Conservation (phyloP, 148 eudicot genomes). For the Euryodendron excelsum region DNA sequence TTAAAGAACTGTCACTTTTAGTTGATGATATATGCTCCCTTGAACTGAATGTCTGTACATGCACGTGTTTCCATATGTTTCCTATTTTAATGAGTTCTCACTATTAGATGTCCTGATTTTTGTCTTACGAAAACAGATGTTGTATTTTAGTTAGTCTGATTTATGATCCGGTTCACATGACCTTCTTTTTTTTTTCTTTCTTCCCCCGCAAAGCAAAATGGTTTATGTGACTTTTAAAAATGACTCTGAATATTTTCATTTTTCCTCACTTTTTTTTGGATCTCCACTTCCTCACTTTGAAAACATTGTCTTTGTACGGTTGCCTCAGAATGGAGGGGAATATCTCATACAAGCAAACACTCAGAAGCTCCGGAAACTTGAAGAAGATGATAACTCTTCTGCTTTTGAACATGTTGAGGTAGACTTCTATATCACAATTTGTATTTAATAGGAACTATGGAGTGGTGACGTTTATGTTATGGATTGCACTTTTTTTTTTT, state of each 20-base stretch:
- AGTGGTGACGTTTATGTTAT: background rate
- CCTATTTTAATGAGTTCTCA: background rate
- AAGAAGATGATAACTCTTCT: constrained; percentile 44
- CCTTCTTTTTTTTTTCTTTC: too few species aligned
- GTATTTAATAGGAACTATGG: background rate
- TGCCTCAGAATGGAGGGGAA: constrained; percentile 68
- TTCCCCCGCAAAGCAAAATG: background rate
- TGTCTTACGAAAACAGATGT: background rate
- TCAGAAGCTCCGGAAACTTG: constrained; percentile 75
- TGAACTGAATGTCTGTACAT: background rate
- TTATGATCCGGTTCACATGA: background rate
- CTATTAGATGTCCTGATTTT: background rate
- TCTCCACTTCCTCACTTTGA: constrained; percentile 2
- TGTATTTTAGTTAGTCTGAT: background rate
- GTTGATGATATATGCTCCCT: background rate
- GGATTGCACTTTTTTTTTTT: background rate
- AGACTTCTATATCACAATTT: background rate
- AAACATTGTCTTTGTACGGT: background rate
- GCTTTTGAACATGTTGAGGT: constrained; percentile 63
- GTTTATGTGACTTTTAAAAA: constrained; percentile 4
- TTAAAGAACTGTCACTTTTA: background rate
- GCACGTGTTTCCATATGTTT: background rate
- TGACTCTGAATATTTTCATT: background rate
- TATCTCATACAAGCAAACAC: constrained; percentile 92
- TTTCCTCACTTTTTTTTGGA: too few species aligned